These are phyloP conservation scores for Dalbergia oliveri DNA, from an alignment of 306 rosid species.

Conservation along the genomic window DNA sequence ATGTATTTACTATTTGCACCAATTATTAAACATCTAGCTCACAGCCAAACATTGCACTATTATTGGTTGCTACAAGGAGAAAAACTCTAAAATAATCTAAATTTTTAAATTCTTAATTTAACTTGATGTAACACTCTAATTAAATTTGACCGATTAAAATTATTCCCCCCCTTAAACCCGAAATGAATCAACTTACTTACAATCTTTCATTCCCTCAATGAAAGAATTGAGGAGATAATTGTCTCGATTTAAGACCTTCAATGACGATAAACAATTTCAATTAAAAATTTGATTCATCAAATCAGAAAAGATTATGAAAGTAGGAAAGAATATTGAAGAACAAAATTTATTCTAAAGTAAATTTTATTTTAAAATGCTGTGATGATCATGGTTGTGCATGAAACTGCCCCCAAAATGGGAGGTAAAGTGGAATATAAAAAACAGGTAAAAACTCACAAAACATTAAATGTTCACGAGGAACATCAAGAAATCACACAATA, in stretches of 20 bases:
- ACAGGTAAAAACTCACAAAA: not conserved
- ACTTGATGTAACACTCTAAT: no score
- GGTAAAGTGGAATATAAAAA: not conserved
- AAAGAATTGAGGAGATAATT: not conserved
- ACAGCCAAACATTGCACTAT: no score
- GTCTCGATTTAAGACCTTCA: conserved; percentile 8
- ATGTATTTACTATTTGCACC: no score
- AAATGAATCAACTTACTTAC: no score
- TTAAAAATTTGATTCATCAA: conserved; percentile 2
- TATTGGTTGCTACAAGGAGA: no score
- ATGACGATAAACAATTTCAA: not conserved
- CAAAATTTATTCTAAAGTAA: not conserved
- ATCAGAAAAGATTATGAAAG: no score
- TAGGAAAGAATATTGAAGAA: not conserved
- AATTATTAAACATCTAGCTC: no score
- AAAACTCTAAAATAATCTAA: no score
- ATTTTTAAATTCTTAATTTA: no score
- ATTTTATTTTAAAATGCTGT: not conserved
- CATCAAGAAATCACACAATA: conserved; percentile 9
- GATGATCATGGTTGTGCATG: not conserved
- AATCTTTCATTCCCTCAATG: no score
- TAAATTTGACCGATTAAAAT: no score
- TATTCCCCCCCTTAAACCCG: no score
- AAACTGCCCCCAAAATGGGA: not conserved
- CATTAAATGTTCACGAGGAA: conserved; percentile 35